Percentiles rank a stretch among this genome's conserved stretches.
Evolutionary conservation across 2,329 filamentous ascomycete species (phyloP).

Genomic region (Arthroderma uncinatum): DNA sequence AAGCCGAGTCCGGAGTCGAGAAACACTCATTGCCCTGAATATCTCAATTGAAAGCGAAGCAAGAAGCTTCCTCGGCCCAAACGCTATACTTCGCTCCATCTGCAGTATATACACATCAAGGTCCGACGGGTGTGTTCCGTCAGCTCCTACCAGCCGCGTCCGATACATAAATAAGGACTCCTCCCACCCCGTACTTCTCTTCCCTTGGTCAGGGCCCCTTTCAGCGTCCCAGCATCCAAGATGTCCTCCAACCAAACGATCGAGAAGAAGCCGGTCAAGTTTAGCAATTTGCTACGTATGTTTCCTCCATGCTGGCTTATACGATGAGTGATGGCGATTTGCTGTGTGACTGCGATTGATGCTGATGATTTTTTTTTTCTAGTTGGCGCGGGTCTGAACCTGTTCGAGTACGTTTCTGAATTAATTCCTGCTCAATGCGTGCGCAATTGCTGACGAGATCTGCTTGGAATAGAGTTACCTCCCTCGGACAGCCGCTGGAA

Average conservation of each 20-base stretch:
- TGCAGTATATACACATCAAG: neutral
- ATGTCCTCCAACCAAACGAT: conserved; percentile 42
- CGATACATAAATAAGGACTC: neutral
- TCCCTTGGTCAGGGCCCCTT: conserved; percentile 98
- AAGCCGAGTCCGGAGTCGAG: too few species aligned
- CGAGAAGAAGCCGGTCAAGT: conserved; percentile 99
- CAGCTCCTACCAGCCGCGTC: conserved; percentile 2
- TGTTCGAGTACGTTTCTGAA: conserved; percentile 61
- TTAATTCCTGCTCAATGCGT: conserved; percentile 1
- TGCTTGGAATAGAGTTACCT: conserved; percentile 44
- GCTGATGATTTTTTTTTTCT: conserved; percentile 14
- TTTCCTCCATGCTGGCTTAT: conserved; percentile 15
- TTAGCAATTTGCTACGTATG: conserved; percentile 84
- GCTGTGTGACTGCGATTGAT: neutral
- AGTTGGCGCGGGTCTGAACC: conserved; percentile 83
- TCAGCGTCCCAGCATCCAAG: conserved; percentile 36
- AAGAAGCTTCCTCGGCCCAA: neutral
- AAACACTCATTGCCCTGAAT: too few species aligned
- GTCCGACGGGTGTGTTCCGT: neutral
- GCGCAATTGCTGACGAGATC: neutral
- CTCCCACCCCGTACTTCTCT: conserved; percentile 15
- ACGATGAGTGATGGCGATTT: neutral
- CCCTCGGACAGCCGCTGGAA: conserved; percentile 76
- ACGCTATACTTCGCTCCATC: neutral
- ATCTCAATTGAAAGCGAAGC: too few species aligned